Evolutionary conservation across 2,329 filamentous ascomycete genomes (phyloP), one percentile per base, ranked within the genome.

Genomic region (Furcasterigmium sp.): DNA sequence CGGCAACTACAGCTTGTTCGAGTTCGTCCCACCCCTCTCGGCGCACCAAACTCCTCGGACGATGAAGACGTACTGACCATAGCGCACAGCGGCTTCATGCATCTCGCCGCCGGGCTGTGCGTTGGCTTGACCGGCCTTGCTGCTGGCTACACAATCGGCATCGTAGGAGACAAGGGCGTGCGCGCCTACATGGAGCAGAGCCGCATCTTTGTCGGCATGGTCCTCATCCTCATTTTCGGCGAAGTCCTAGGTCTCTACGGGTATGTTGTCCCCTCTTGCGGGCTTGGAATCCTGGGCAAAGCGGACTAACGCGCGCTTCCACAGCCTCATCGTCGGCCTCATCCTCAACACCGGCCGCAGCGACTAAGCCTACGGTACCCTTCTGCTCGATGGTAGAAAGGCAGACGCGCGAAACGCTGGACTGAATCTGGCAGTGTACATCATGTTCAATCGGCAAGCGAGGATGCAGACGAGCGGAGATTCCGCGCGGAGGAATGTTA

Each of bases 241-340:
- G 93, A 98, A 75, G 93, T 98, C 15, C 64, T 98, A 62, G 93
- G 93, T 64, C 83, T 98, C 25, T 98, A 98, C 59, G 93, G 93
- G 89, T 95, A 75, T 54, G 84, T 63, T 49, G n/a, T n/a, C n/a
- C n/a, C 5, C 4, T 21, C 3, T 36, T 15, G 8, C 5, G 7
- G 14, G 6, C 17, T n/a, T 17, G 32, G n/a, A 15, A 17, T 35
- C n/a, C 8, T 19, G n/a, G 9, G 32, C 32, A 11, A 19, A n/a
- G 3, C 15, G n/a, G 26, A 25, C 29, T 32, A 23, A 38, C 15
- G 19, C 19, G 32, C 30, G n/a, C 19, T 7, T 11, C 19, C 5
- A 8, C 54, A 94, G 89, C 37, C 80, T 96, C 53, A 96, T 96
- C 61, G 91, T 96, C 48, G 89, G 87, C 45, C 79, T 96, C 35